These are phyloP conservation scores for Astrocystis sublimbata DNA, from an alignment of 495 filamentous ascomycete species.

Conservation along the genomic window DNA sequence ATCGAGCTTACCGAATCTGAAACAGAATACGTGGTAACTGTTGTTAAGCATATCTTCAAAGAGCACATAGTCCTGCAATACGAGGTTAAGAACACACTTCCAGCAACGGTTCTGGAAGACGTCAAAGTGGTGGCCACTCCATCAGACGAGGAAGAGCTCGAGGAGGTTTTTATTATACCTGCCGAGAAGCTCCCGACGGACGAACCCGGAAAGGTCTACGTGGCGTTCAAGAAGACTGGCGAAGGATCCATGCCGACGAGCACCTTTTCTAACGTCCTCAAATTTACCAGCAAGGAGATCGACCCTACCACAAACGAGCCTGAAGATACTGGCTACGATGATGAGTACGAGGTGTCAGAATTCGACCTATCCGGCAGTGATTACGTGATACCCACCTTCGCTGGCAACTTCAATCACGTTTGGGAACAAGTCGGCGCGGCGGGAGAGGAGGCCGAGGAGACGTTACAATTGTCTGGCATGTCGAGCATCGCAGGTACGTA, in stretches of 20 bases:
- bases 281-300: conserved; percentile 97
- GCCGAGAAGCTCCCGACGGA: conserved; percentile 77
- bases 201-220: conserved; percentile 89
- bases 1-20: conserved; percentile 95
- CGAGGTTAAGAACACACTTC: conserved; percentile 96
- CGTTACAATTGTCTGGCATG: conserved; percentile 81
- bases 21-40: conserved; percentile 93
- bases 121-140: conserved; percentile 87
- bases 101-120: conserved; percentile 84
- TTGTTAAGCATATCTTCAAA: conserved; percentile 96
- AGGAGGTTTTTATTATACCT: conserved; percentile 92
- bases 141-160: conserved; percentile 76
- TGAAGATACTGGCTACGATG: conserved; percentile 89
- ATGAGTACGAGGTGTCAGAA: conserved; percentile 96
- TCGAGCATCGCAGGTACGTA: conserved; percentile 90
- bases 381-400: conserved; percentile 90
- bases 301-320: conserved; percentile 93
- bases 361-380: conserved; percentile 89
- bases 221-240: conserved; percentile 85
- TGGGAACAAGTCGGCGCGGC: conserved; percentile 92
- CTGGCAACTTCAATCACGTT: conserved; percentile 92
- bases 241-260: conserved; percentile 69
- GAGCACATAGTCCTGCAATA: conserved; percentile 96
- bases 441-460: conserved; percentile 89
- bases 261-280: conserved; percentile 88